phyloP scores from a whole-genome alignment of 768 basidiomycete species.

The Lentinula sp. region DNA sequence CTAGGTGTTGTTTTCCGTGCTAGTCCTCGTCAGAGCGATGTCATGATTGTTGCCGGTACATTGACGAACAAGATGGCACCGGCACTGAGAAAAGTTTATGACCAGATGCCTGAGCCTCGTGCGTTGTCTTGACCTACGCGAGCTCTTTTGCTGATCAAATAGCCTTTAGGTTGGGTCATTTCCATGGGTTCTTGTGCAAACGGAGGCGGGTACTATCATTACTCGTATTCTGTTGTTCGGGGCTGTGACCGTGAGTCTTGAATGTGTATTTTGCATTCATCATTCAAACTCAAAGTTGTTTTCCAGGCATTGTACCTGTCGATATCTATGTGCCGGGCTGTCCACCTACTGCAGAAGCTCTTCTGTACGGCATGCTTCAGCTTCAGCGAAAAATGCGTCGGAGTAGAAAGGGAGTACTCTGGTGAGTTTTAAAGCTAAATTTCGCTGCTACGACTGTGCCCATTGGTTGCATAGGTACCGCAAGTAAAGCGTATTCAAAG shows the following conservation, averaged over 20 bases:
- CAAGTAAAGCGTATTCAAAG: slow-evolving; percentile 28
- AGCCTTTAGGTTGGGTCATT: slow-evolving; percentile 82
- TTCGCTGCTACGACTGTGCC: background rate
- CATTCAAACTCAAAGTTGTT: slow-evolving; percentile 4
- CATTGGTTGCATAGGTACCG: slow-evolving; percentile 40
- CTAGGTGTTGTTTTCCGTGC: slow-evolving; percentile 98
- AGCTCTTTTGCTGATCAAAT: slow-evolving; percentile 1
- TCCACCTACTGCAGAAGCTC: slow-evolving; percentile 92
- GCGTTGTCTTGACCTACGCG: slow-evolving; percentile 20
- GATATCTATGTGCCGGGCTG: slow-evolving; percentile 98
- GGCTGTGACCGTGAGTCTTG: slow-evolving; percentile 84
- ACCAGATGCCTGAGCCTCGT: slow-evolving; percentile 99
- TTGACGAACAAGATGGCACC: slow-evolving; percentile 99
- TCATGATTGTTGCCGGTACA: slow-evolving; percentile 99
- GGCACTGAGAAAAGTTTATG: slow-evolving; percentile 91
- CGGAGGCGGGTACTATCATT: slow-evolving; percentile 96
- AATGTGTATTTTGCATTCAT: background rate
- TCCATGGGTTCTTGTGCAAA: slow-evolving; percentile 99
- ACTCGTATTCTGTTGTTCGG: slow-evolving; percentile 97
- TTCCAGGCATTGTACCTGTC: slow-evolving; percentile 87
- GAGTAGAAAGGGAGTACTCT: slow-evolving; percentile 80
- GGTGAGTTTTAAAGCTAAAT: slow-evolving; percentile 42
- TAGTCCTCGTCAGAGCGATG: slow-evolving; percentile 94
- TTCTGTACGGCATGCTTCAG: slow-evolving; percentile 95
- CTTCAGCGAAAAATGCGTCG: slow-evolving; percentile 94